phyloP scores from a whole-genome alignment of 495 filamentous ascomycete genomes.

The Neurospora sp. region DNA sequence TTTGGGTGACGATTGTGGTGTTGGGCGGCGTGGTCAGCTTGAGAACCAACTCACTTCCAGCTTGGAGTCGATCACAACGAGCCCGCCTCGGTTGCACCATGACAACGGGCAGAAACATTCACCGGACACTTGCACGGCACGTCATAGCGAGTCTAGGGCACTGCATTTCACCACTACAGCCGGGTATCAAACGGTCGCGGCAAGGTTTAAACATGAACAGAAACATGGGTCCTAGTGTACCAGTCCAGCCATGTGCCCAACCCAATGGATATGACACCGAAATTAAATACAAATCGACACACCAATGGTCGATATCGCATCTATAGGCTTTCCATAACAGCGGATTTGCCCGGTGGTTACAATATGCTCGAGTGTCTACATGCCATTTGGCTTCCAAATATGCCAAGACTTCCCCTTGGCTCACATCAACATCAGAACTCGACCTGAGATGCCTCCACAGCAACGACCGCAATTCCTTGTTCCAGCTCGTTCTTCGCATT shows the following conservation, averaged over 20 bases:
- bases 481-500: neutral
- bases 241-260: neutral
- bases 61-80: accelerated
- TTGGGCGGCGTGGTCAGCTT: neutral
- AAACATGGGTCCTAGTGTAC: neutral
- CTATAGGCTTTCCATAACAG: neutral
- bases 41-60: neutral
- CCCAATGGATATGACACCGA: neutral
- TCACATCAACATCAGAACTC: neutral
- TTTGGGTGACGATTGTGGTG: neutral
- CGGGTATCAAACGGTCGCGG: neutral
- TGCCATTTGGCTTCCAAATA: too few relatives aligned
- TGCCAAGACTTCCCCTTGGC: neutral
- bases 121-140: neutral
- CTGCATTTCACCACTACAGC: neutral
- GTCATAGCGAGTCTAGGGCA: neutral
- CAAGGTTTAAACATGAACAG: neutral
- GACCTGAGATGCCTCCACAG: neutral
- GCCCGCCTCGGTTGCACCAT: neutral
- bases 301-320: too few relatives aligned
- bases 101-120: neutral
- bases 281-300: neutral
- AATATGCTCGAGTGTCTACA: neutral
- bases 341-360: neutral
- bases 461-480: neutral